Conservation (phyloP, 169 alveolate genomes). For the Theileria luwenshuni region DNA sequence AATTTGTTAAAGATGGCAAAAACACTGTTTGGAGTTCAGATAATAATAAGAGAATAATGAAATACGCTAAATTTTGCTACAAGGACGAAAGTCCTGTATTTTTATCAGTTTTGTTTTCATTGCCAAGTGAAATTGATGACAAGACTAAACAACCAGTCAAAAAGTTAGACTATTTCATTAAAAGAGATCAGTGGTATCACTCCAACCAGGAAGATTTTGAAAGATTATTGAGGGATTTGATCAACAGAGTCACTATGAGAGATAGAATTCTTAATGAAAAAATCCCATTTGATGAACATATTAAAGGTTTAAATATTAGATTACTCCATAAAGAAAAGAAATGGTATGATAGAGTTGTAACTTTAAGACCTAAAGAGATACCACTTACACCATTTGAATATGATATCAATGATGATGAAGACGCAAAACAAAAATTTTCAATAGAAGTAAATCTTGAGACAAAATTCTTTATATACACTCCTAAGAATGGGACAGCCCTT, state of each 20-base stretch:
- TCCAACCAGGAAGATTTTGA: not conserved
- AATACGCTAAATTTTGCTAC: constrained; percentile 15
- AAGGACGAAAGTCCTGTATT: constrained; percentile 5
- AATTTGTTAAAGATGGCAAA: not conserved
- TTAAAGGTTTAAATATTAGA: not conserved
- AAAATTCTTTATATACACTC: constrained; percentile 8
- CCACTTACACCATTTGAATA: not conserved
- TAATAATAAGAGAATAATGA: not conserved
- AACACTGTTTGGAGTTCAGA: constrained; percentile 4
- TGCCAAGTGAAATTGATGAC: not conserved
- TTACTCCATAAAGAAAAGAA: not conserved
- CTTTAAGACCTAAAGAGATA: not conserved
- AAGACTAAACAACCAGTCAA: not conserved
- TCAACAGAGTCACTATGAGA: constrained; percentile 16
- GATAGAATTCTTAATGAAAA: constrained; percentile 8
- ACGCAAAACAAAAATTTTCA: not conserved
- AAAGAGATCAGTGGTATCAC: constrained; percentile 15
- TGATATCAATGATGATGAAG: not conserved
- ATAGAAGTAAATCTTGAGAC: constrained; percentile 6
- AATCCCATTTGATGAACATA: constrained; percentile 10
- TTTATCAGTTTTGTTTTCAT: constrained; percentile 3
- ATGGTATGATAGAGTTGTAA: not conserved
- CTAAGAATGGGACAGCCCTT: not conserved
- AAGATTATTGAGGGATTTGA: not conserved
- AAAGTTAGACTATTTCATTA: not conserved